These are phyloP conservation scores for Candida khao-thaluensis DNA, from an alignment of 805 yeast species.

Conservation along the genomic window DNA sequence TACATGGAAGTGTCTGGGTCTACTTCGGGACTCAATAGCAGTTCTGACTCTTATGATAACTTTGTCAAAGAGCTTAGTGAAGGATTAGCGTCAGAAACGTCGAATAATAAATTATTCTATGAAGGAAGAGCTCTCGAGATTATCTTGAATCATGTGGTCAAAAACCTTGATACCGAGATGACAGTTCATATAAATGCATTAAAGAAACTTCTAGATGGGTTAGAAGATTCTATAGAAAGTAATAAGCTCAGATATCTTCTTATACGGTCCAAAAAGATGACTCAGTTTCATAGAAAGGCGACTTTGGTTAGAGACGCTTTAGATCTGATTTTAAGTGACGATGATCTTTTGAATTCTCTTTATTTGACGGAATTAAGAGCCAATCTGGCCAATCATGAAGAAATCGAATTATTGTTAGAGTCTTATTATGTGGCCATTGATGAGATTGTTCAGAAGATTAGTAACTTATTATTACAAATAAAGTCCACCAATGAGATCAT, in stretches of 20 bases:
- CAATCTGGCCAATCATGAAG: conserved; percentile 66
- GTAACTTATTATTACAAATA: conserved; percentile 75
- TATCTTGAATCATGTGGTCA: conserved; percentile 74
- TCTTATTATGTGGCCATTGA: conserved; percentile 89
- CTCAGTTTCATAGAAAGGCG: conserved; percentile 83
- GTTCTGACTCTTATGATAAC: conserved; percentile 40
- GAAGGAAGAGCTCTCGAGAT: conserved; percentile 91
- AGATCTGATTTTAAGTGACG: conserved; percentile 83
- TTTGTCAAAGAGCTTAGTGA: conserved; percentile 43
- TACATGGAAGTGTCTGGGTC: conserved; percentile 8
- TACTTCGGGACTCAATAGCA: conserved; percentile 42
- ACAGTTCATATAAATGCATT: conserved; percentile 78
- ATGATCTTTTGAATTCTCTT: conserved; percentile 80
- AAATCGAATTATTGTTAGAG: conserved; percentile 86
- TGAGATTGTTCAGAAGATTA: conserved; percentile 90
- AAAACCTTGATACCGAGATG: conserved; percentile 82
- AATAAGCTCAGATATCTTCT: conserved; percentile 74
- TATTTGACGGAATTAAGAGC: conserved; percentile 64
- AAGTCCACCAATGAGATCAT: conserved; percentile 93
- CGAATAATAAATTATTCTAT: conserved; percentile 54
- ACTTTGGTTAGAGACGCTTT: conserved; percentile 76
- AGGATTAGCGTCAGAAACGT: conserved; percentile 33
- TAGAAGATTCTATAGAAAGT: conserved; percentile 81
- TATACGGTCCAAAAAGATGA: conserved; percentile 79
- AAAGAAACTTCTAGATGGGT: conserved; percentile 66